A percentile compares a stretch with the other conserved stretches of the same genome.
Evolutionary conservation across 208 protist species (phyloP).

Genomic region (Acanthamoeba divionensis): DNA sequence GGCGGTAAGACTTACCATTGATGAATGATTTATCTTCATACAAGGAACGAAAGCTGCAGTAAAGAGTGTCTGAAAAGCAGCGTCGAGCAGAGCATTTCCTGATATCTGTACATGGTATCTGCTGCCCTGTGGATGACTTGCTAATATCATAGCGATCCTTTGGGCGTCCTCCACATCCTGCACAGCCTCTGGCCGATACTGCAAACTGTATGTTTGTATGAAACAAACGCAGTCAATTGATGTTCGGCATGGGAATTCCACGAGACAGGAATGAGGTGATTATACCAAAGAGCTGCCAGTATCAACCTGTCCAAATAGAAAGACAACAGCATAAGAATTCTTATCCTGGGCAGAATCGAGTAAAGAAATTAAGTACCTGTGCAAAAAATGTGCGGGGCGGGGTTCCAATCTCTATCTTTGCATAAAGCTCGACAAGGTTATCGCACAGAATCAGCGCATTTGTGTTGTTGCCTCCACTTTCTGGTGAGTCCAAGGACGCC

Average conservation of each 20-base stretch:
- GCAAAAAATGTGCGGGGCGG: not conserved
- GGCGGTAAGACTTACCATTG: not conserved
- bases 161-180: not conserved
- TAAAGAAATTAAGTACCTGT: not conserved
- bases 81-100: not conserved
- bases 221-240: not conserved
- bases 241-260: not conserved
- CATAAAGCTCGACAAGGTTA: constrained; percentile 15
- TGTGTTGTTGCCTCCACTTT: no score
- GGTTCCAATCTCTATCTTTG: not conserved
- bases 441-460: not conserved
- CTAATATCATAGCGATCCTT: not conserved
- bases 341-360: not conserved
- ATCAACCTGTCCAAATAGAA: not conserved
- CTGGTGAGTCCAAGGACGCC: no score
- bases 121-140: not conserved
- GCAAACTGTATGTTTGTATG: not conserved
- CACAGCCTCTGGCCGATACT: not conserved
- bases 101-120: not conserved
- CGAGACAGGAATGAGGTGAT: not conserved
- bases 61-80: not conserved
- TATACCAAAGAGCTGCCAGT: not conserved
- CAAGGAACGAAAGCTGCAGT: not conserved
- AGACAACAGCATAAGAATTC: not conserved
- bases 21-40: constrained; percentile 37